Base-by-base conservation (phyloP, 1,139 yeast species). In the Suhomyces wounanorum region DNA sequence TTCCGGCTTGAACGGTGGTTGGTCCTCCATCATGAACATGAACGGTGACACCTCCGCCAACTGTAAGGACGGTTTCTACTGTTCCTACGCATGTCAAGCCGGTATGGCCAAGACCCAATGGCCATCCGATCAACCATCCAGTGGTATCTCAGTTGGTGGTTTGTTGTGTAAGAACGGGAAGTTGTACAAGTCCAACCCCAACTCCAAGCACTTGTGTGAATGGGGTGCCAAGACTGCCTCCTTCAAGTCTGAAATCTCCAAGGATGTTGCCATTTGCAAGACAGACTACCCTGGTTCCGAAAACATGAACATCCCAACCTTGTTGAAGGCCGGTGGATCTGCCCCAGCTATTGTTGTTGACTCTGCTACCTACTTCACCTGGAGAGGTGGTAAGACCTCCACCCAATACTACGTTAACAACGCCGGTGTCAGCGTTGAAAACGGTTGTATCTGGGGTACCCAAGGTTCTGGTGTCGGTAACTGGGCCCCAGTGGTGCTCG, bases 21-120 rank as follows among this genome's bases (percentile, higher is more conserved):
- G 82, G 84, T 78, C 94, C 45, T 86, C 89, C 66, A 73, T 87
- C 60, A 84, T 84, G 76, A 82, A 82, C 66, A 68, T 76, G 62
- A 68, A 79, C 58, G 88, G 87, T 64, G 78, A 83, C 45, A 83
- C 90, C 53, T 85, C 89, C 53, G 79, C 87, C 53, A 66, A 76
- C 43, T 87, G 95, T 78, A 67, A 77, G 58, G 91, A 86, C 55
- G 94, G 91, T 53, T 79, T 81, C 63, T 86, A 85, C 79, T 87
- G 95, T 71, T 87, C 94, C 52, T 87, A 87, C 67, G 90, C 94
- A 56, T 87, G 95, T 74, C 92, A 87, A 73, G 82, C 94, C 52
- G 95, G 95, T 82, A 87, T 87, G 94, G 87, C 94, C 62, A 87
- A 87, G 78, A 87, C 94, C 52, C 95, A 87, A 75, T 87, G 91